phyloP scores from a whole-genome alignment of 768 basidiomycete genomes.

The Dendrothele bispora region DNA sequence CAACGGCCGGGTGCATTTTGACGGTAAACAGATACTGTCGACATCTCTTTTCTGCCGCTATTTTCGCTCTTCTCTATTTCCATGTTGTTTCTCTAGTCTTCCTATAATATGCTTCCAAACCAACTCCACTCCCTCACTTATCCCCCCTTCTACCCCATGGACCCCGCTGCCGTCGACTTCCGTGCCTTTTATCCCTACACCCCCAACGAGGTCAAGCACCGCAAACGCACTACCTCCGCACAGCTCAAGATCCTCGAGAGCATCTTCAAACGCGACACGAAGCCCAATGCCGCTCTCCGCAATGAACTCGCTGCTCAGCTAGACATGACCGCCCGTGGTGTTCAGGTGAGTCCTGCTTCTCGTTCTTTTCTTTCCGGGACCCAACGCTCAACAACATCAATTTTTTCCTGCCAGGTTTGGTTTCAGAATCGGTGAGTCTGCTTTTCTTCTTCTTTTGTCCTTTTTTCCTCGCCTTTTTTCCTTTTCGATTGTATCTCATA shows the following conservation, averaged over 20 bases:
- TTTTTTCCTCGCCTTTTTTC: not conserved
- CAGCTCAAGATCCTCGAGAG: slow-evolving; percentile 91
- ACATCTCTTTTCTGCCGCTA: slow-evolving; percentile 1
- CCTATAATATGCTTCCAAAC: slow-evolving; percentile 20
- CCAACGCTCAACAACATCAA: too few species aligned
- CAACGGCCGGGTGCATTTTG: slow-evolving; percentile 20
- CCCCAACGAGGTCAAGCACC: slow-evolving; percentile 92
- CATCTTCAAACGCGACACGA: slow-evolving; percentile 85
- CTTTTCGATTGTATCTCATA: slow-evolving; percentile 7
- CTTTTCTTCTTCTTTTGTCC: slow-evolving; percentile 3
- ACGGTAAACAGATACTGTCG: slow-evolving; percentile 12
- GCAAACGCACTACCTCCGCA: slow-evolving; percentile 83
- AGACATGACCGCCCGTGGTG: slow-evolving; percentile 91
- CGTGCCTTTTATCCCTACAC: slow-evolving; percentile 86
- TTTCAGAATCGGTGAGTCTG: slow-evolving; percentile 76
- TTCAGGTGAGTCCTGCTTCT: slow-evolving; percentile 61
- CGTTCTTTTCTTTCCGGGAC: slow-evolving; percentile 10
- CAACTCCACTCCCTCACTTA: slow-evolving; percentile 26
- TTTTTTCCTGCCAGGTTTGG: slow-evolving; percentile 70
- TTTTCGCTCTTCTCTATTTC: slow-evolving; percentile 12
- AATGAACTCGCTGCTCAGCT: slow-evolving; percentile 80
- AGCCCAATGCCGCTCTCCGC: slow-evolving; percentile 81
- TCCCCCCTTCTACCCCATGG: slow-evolving; percentile 53
- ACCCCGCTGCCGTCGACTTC: slow-evolving; percentile 74
- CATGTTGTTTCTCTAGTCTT: slow-evolving; percentile 13